These are phyloP conservation scores for Mycena vulgaris DNA, from an alignment of 768 basidiomycete species.

Conservation along the genomic window DNA sequence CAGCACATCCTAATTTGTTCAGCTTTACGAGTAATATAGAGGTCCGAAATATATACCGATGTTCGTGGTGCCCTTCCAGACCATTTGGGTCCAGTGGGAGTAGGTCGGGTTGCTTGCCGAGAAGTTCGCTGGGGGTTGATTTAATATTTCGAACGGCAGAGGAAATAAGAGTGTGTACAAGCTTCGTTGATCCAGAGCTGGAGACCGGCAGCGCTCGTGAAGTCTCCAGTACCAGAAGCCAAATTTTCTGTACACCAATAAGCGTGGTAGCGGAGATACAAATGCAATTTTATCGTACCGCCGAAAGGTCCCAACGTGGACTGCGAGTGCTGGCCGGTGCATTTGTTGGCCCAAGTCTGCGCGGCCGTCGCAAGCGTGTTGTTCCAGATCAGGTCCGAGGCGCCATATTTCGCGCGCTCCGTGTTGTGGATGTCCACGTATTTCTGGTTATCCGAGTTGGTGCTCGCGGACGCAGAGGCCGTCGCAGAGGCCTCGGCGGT, in stretches of 20 bases:
- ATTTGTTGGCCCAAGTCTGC: conserved; percentile 60
- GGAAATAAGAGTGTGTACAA: conserved; percentile 55
- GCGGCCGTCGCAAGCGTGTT: conserved; percentile 57
- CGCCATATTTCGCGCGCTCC: conserved; percentile 60
- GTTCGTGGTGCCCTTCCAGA: background rate
- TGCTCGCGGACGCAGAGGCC: background rate
- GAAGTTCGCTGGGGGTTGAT: background rate
- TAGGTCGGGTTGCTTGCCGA: background rate
- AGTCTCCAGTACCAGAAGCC: conserved; percentile 75
- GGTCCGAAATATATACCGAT: background rate
- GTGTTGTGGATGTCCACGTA: conserved; percentile 62
- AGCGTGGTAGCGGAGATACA: background rate
- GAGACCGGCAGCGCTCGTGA: conserved; percentile 64
- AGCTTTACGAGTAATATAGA: background rate
- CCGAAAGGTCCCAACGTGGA: conserved; percentile 60
- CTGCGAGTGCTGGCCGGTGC: conserved; percentile 63
- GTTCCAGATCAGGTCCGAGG: conserved; percentile 62
- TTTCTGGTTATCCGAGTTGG: background rate
- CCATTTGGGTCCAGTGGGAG: background rate
- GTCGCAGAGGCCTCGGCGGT: background rate
- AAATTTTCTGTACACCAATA: conserved; percentile 68
- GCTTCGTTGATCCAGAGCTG: conserved; percentile 76
- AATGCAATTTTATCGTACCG: conserved; percentile 39
- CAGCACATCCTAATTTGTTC: background rate
- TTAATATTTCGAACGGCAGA: background rate